phyloP scores from a whole-genome alignment of 441 rosid species.

The Corymbia citriodora region DNA sequence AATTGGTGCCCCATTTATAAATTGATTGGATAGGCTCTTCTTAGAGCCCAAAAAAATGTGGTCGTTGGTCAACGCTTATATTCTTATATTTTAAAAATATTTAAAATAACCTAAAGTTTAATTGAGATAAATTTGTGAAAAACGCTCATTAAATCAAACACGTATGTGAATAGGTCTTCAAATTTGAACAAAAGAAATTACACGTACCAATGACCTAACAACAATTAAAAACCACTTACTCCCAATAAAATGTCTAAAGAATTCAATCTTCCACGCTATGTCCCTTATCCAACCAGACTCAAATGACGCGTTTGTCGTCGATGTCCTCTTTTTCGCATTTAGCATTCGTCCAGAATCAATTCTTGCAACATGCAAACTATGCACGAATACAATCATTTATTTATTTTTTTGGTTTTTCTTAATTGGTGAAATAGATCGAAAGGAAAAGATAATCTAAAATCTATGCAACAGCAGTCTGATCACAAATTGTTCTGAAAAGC shows the following conservation, averaged over 20 bases:
- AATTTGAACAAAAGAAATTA: not conserved
- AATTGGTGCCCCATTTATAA: not conserved
- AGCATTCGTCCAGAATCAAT: not conserved
- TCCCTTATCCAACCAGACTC: not conserved
- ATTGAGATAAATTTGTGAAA: not conserved
- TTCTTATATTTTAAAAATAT: too few species aligned
- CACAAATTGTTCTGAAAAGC: not conserved
- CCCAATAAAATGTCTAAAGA: not conserved
- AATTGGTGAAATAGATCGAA: not conserved
- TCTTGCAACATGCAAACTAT: not conserved
- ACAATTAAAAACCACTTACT: not conserved
- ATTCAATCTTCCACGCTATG: not conserved
- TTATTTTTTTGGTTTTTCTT: too few species aligned
- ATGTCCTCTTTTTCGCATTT: not conserved
- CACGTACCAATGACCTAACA: not conserved
- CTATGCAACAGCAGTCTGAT: not conserved
- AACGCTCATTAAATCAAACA: not conserved
- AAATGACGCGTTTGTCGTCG: not conserved
- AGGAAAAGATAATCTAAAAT: not conserved
- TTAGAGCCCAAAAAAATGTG: not conserved
- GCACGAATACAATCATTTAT: not conserved
- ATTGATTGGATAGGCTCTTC: too few species aligned
- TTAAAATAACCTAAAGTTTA: too few species aligned
- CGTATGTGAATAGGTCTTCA: not conserved
- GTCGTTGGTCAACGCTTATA: not conserved